Conservation (phyloP, 345 rosid species). For the Boechera stricta region DNA sequence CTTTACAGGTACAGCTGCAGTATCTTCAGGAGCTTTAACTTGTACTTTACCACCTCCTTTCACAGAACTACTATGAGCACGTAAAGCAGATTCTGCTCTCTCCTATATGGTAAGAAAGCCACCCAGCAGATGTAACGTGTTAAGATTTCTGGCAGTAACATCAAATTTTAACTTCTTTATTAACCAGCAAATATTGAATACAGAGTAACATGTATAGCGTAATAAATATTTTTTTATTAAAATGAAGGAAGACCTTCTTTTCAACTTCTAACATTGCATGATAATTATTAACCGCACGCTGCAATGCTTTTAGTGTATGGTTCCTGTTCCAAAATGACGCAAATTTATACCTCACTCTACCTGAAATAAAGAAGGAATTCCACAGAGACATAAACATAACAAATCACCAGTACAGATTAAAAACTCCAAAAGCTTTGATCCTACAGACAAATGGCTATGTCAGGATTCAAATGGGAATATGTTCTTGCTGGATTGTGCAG, state of each 20-base stretch:
- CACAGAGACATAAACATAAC: conserved; percentile 44
- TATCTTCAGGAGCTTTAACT: conserved; percentile 57
- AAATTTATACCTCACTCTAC: conserved; percentile 99
- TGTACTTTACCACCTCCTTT: conserved; percentile 57
- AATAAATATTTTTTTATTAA: background rate
- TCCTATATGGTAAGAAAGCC: conserved; percentile 60
- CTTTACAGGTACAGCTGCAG: conserved; percentile 56
- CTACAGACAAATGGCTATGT: conserved; percentile 27
- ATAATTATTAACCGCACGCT: conserved; percentile 73
- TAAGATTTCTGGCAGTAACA: conserved; percentile 22
- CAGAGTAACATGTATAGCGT: background rate
- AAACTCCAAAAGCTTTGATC: conserved; percentile 17
- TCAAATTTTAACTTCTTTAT: conserved; percentile 7
- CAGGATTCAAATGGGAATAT: conserved; percentile 12
- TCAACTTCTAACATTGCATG: conserved; percentile 80
- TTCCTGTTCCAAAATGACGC: conserved; percentile 99
- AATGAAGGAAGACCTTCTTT: conserved; percentile 68
- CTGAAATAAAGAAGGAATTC: conserved; percentile 58
- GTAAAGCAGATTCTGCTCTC: conserved; percentile 79
- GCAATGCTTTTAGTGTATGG: conserved; percentile 81
- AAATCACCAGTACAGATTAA: conserved; percentile 32
- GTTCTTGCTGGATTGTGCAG: conserved; percentile 1
- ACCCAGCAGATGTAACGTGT: conserved; percentile 22
- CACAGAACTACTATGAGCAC: conserved; percentile 93
- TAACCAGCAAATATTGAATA: conserved; percentile 1